phyloP scores from a whole-genome alignment of 371 early-diverging fungal genomes.

The Smittium culicis region DNA sequence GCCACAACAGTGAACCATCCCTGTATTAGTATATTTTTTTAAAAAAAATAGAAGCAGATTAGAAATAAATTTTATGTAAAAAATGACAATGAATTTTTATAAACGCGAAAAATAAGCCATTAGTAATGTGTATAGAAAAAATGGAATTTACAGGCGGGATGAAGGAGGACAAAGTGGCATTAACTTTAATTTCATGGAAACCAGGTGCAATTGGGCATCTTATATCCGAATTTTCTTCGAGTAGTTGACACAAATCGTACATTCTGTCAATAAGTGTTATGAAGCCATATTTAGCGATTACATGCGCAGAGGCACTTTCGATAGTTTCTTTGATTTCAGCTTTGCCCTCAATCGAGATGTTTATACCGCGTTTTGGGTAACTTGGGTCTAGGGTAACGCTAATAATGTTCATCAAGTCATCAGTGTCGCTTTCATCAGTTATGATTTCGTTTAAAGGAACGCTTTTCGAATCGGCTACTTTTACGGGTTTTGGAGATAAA shows the following conservation, averaged over 20 bases:
- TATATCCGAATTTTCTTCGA: slow-evolving; percentile 4
- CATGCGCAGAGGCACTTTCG: slow-evolving; percentile 24
- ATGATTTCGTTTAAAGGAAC: slow-evolving; percentile 30
- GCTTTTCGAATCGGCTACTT: no score
- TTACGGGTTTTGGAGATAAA: no score
- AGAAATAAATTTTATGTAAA: not conserved
- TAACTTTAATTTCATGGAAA: slow-evolving; percentile 14
- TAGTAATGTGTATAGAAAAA: not conserved
- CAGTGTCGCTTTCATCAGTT: slow-evolving; percentile 26
- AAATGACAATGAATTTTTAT: no score
- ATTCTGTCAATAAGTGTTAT: slow-evolving; percentile 24
- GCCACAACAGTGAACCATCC: slow-evolving; percentile 11
- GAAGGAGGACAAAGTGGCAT: slow-evolving; percentile 25
- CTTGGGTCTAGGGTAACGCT: slow-evolving; percentile 28
- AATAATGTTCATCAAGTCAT: slow-evolving; percentile 27
- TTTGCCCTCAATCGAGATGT: slow-evolving; percentile 21
- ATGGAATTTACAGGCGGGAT: slow-evolving; percentile 24
- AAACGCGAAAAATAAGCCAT: not conserved
- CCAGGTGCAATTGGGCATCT: slow-evolving; percentile 11
- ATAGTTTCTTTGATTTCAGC: slow-evolving; percentile 27
- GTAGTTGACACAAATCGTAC: slow-evolving; percentile 29
- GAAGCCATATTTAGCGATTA: slow-evolving; percentile 28
- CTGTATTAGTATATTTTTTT: no score
- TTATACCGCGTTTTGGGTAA: slow-evolving; percentile 23
- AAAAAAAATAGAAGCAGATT: not conserved